Evolutionary conservation across 2,329 filamentous ascomycete species (phyloP).

Genomic region (Orbilia blumenaviensis): DNA sequence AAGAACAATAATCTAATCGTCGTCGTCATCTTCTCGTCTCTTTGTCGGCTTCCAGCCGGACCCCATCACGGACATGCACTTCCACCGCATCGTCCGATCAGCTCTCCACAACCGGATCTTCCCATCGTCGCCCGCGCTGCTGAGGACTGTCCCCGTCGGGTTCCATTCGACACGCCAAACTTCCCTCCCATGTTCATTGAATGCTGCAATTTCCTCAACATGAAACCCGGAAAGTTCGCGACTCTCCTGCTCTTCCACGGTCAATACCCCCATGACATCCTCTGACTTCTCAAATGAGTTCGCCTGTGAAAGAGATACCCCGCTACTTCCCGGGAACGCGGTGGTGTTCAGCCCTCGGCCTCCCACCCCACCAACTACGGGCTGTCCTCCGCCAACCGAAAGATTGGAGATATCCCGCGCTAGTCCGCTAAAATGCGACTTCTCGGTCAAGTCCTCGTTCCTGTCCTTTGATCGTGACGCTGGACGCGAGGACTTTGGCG

Average conservation of each 20-base stretch:
- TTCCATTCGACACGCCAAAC: slow-evolving; percentile 59
- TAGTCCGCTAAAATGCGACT: slow-evolving; percentile 48
- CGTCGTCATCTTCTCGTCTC: slow-evolving; percentile 44
- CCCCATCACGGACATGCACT: slow-evolving; percentile 55
- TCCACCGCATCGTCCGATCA: slow-evolving; percentile 56
- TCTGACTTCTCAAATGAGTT: slow-evolving; percentile 51
- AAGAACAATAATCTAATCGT: slow-evolving; percentile 28
- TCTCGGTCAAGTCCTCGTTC: slow-evolving; percentile 29
- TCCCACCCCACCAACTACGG: slow-evolving; percentile 18
- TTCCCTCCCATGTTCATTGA: slow-evolving; percentile 57
- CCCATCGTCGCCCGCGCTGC: slow-evolving; percentile 58
- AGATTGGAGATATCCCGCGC: slow-evolving; percentile 46
- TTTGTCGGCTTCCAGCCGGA: slow-evolving; percentile 51
- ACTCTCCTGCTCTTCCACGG: slow-evolving; percentile 49
- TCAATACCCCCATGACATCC: slow-evolving; percentile 41
- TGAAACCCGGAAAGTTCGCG: slow-evolving; percentile 53
- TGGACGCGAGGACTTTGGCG: slow-evolving; percentile 36
- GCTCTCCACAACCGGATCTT: slow-evolving; percentile 58
- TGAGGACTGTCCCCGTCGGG: slow-evolving; percentile 57
- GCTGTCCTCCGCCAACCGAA: slow-evolving; percentile 27
- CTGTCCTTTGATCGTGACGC: slow-evolving; percentile 45
- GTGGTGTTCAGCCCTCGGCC: slow-evolving; percentile 12
- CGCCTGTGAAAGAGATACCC: slow-evolving; percentile 32
- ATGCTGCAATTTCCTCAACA: slow-evolving; percentile 57
- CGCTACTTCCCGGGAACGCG: slow-evolving; percentile 35